Evolutionary conservation across 345 rosid species (phyloP).

Genomic region (Raphanus sativus): DNA sequence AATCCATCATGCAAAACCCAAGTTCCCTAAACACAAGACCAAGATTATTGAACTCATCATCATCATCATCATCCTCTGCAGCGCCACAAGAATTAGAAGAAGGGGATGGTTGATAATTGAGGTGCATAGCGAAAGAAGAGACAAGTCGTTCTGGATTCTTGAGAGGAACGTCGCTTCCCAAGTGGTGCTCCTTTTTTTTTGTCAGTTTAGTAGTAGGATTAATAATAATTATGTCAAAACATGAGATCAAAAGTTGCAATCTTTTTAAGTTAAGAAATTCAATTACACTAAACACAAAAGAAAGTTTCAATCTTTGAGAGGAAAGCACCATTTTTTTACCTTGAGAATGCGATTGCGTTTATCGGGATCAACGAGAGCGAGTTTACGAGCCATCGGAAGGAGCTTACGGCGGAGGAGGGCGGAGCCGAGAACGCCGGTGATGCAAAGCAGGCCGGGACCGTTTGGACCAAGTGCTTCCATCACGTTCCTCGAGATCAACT

Average conservation of each 20-base stretch:
- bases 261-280: neutral
- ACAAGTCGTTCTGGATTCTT: conserved; percentile 76
- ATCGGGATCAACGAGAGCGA: conserved; percentile 64
- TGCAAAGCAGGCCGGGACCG: conserved; percentile 73
- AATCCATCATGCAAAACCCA: conserved; percentile 75
- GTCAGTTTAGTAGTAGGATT: no score
- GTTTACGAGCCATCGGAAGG: conserved; percentile 63
- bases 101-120: conserved; percentile 38
- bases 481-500: conserved; percentile 42
- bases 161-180: conserved; percentile 84
- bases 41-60: conserved; percentile 51
- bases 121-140: conserved; percentile 81
- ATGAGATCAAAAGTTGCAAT: conserved; percentile 1
- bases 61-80: conserved; percentile 34
- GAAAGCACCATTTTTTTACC: conserved; percentile 37
- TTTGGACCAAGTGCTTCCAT: conserved; percentile 70
- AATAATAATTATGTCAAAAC: neutral
- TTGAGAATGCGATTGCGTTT: conserved; percentile 59
- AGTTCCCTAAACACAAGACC: conserved; percentile 56
- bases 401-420: conserved; percentile 60
- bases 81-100: conserved; percentile 28
- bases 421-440: conserved; percentile 58
- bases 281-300: no score
- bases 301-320: neutral
- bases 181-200: conserved; percentile 55